These are phyloP conservation scores for Crucibulum laeve DNA, from an alignment of 768 basidiomycete genomes.

Conservation along the genomic window DNA sequence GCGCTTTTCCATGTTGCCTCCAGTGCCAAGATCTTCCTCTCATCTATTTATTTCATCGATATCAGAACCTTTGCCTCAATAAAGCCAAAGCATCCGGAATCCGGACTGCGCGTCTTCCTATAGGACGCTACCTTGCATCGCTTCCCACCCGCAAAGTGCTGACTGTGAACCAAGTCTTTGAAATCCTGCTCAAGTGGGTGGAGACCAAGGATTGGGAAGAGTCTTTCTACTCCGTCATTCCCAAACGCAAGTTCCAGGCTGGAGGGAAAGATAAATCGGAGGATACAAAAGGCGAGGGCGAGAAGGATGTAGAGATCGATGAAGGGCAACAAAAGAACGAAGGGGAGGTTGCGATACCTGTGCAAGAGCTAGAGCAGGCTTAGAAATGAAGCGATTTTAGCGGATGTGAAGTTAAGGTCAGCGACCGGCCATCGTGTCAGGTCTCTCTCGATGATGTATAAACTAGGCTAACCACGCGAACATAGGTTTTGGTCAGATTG, in stretches of 20 bases:
- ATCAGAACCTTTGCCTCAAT: slow-evolving; percentile 81
- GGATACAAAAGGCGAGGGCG: slow-evolving; percentile 8
- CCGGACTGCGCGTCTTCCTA: slow-evolving; percentile 87
- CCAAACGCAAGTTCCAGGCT: slow-evolving; percentile 80
- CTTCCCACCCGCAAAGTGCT: slow-evolving; percentile 91
- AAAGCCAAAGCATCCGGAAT: slow-evolving; percentile 76
- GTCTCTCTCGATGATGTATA: no score
- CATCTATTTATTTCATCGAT: slow-evolving; percentile 14
- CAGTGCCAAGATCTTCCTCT: slow-evolving; percentile 4
- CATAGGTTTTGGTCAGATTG: neutral
- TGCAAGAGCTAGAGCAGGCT: neutral
- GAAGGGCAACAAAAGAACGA: slow-evolving; percentile 6
- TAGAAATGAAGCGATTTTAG: neutral
- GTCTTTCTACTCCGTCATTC: slow-evolving; percentile 86
- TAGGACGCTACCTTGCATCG: slow-evolving; percentile 83
- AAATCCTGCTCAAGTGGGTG: slow-evolving; percentile 89
- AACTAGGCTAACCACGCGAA: no score
- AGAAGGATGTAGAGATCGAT: slow-evolving; percentile 13
- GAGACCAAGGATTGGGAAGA: slow-evolving; percentile 81
- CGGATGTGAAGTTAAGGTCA: no score
- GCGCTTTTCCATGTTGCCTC: neutral
- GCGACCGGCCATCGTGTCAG: no score
- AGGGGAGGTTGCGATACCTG: neutral
- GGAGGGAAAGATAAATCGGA: slow-evolving; percentile 25
- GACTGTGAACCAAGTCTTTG: slow-evolving; percentile 95